Evolutionary conservation across 257 asterid species (phyloP), one percentile per base, ranked within the genome.

Genomic region (Capsicum pubescens): DNA sequence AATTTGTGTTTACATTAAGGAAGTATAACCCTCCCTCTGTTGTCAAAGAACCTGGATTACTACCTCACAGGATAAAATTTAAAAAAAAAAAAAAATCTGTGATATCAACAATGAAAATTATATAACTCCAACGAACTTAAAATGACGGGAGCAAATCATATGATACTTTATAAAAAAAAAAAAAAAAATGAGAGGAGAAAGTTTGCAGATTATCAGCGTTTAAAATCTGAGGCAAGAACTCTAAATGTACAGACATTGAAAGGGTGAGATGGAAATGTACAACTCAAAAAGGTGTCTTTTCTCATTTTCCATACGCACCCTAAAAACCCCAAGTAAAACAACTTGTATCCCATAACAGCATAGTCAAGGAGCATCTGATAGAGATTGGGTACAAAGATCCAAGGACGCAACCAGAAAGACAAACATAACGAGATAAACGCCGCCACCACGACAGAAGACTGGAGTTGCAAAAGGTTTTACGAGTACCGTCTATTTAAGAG

Each of bases 401-500:
- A 70, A 35, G 78, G 35, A 42, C 3, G 8, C 68, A 61, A 36
- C 68, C 68, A 9, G 68, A n/a, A 61, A 8, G 68, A 59, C 32
- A 59, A 59, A 59, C 35, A 59, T 59, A n/a, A n/a, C 11, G 4
- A n/a, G 66, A 59, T 7, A 59, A 16, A 16, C 13, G 50, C 76
- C 19, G 50, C 76, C 48, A 66, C 71, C 9, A 11, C 9, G 7
- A 68, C 52, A 36, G 10, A 71, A 72, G 80, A 48, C 59, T n/a
- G 35, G 16, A 71, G 58, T 42, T 80, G 57, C 55, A 76, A 48
- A 79, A 84, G 82, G 82, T 82, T 68, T 87, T 82, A 90, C 0
- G 93, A 66, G 70, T 94, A 94, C 95, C 92, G 88, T 86, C 91
- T 92, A 83, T 91, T 93, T 64, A 96, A 72, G 32, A 96, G 98